phyloP scores from a whole-genome alignment of 2,329 filamentous ascomycete species.

The Hymenoscyphus infarciens region DNA sequence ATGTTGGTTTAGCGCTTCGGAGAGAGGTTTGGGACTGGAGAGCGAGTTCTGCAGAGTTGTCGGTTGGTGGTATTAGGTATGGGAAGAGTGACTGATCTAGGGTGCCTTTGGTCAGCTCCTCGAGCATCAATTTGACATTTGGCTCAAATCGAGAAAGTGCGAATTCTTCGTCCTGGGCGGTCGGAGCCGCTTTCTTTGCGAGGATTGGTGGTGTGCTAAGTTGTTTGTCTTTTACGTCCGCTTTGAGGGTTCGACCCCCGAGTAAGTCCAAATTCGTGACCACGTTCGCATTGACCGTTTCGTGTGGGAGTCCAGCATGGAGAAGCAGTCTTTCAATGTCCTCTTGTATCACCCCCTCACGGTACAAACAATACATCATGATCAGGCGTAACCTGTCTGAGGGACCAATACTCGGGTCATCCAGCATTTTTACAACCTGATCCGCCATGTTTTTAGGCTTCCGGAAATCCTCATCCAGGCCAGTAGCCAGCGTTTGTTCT shows the following conservation, averaged over 20 bases:
- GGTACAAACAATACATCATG: constrained; percentile 79
- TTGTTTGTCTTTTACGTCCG: constrained; percentile 70
- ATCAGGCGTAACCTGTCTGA: constrained; percentile 81
- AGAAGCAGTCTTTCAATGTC: constrained; percentile 82
- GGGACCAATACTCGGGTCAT: constrained; percentile 70
- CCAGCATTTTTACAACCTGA: constrained; percentile 80
- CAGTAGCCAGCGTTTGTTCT: constrained; percentile 89
- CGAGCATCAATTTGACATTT: constrained; percentile 76
- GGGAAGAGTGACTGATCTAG: constrained; percentile 67
- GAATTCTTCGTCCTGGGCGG: constrained; percentile 67
- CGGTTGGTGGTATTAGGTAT: constrained; percentile 67
- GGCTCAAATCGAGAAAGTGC: constrained; percentile 85
- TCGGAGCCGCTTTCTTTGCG: constrained; percentile 56
- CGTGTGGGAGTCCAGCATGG: constrained; percentile 70
- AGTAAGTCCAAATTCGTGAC: constrained; percentile 78
- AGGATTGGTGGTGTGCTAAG: constrained; percentile 67
- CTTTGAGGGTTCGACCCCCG: constrained; percentile 68
- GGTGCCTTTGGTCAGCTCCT: constrained; percentile 64
- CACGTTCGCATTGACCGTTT: constrained; percentile 64
- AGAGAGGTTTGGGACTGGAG: constrained; percentile 67
- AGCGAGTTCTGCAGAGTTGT: constrained; percentile 54
- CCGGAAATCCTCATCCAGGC: constrained; percentile 85
- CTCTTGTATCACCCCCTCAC: constrained; percentile 77
- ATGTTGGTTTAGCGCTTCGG: constrained; percentile 88
- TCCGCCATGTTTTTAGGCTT: constrained; percentile 88